Evolutionary conservation across 108 stramenopile species (phyloP).

Genomic region (Pseudonitzschia multiseries): DNA sequence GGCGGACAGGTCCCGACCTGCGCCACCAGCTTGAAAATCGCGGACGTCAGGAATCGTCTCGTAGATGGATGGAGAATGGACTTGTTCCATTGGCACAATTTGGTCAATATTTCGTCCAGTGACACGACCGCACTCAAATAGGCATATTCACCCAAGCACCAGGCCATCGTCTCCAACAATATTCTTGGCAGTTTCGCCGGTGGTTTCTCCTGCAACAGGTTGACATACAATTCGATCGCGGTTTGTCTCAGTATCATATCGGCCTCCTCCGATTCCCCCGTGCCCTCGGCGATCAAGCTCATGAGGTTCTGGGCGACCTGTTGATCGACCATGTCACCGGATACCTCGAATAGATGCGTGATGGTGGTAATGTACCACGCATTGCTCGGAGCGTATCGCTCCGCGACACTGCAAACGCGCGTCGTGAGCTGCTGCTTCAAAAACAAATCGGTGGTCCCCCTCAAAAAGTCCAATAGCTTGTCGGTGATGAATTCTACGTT

Average conservation of each 20-base stretch:
- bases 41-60: constrained; percentile 82
- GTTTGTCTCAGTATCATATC: constrained; percentile 87
- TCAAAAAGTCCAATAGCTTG: constrained; percentile 87
- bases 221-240: constrained; percentile 90
- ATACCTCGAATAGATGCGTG: constrained; percentile 87
- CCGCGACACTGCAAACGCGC: constrained; percentile 92
- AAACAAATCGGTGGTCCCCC: constrained; percentile 87
- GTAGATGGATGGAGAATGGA: constrained; percentile 47
- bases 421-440: constrained; percentile 87
- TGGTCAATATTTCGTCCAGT: constrained; percentile 70
- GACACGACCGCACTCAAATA: constrained; percentile 70
- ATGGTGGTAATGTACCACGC: constrained; percentile 88
- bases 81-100: constrained; percentile 68
- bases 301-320: constrained; percentile 94
- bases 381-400: constrained; percentile 97
- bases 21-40: constrained; percentile 93
- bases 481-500: constrained; percentile 98
- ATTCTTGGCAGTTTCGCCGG: constrained; percentile 69
- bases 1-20: constrained; percentile 90
- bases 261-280: constrained; percentile 92
- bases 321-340: constrained; percentile 91
- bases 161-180: constrained; percentile 93
- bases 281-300: constrained; percentile 95
- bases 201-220: constrained; percentile 67
- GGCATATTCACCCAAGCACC: constrained; percentile 98